Evolutionary conservation across 768 basidiomycete genomes (phyloP), one percentile per base, ranked within the genome.

Genomic region (Zangia roseola): DNA sequence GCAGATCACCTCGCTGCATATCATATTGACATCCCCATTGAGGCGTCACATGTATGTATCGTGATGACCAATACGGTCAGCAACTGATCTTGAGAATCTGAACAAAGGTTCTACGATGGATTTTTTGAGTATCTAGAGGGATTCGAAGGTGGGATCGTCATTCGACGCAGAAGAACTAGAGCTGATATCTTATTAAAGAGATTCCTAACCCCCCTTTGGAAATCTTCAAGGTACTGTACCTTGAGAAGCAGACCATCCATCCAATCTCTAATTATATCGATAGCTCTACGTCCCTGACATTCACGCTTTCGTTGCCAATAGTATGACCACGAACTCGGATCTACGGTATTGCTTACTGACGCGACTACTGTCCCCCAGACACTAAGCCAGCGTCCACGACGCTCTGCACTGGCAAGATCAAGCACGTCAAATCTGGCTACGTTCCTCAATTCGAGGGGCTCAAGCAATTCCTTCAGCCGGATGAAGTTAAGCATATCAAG

Each of bases 401-500:
- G 14, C 12, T 65, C 3, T 65, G 62, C 35, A 64, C 85, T 76
- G 74, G 80, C 17, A 86, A 85, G 65, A 81, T 87, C 52, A 80
- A 67, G 67, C 76, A 83, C 38, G 79, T 75, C 9, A 75, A 74
- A 52, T 75, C 82, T 0, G 83, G 85, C 56, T 86, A 85, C 57
- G 61, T 81, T 9, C 74, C 82, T 23, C 78, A 86, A 52, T 87
- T 83, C 60, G 78, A 81, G 49, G 78, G 73, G 42, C 68, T 85
- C 49, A 86, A 83, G 64, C 68, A 64, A 23, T 59, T 84, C 17
- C 81, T 85, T 21, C 59, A 77, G 16, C 71, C 78, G 8, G 76
- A 85, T 67, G 84, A 87, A 57, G 79, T 85, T 50, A 75, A 76
- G 59, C 72, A 75, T 58, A 76, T 89, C 64, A 90, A 91, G 64